Conservation (phyloP, 2,329 filamentous ascomycete genomes). For the Pseudogymnoascus sp. region DNA sequence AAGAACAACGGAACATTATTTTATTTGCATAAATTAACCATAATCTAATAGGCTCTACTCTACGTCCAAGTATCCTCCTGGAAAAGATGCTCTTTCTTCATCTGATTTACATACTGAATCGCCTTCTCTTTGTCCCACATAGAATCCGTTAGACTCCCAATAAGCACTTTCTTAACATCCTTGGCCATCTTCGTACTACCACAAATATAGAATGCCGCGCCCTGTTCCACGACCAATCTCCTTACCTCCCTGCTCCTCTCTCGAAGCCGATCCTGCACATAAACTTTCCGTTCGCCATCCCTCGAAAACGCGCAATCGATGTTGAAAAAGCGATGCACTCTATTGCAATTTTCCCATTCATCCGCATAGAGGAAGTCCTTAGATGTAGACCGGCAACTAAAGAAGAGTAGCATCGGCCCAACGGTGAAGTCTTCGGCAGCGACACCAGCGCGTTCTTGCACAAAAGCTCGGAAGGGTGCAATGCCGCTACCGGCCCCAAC, state of each 20-base stretch:
- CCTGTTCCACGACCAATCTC: conserved; percentile 19
- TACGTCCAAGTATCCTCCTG: too few species aligned
- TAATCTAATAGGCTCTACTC: too few species aligned
- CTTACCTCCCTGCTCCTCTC: conserved; percentile 21
- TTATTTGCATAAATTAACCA: too few species aligned
- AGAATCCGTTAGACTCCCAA: too few species aligned
- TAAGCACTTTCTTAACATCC: too few species aligned
- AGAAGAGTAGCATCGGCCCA: conserved; percentile 24
- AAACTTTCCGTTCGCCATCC: conserved; percentile 19
- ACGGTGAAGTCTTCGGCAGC: conserved; percentile 20
- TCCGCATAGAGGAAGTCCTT: conserved; percentile 19
- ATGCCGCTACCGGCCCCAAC: conserved; percentile 32
- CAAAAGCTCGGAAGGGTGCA: conserved; percentile 19
- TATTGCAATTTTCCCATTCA: conserved; percentile 22
- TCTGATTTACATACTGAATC: too few species aligned
- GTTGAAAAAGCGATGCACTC: conserved; percentile 1
- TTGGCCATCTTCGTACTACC: conserved; percentile 11
- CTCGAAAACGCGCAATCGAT: conserved; percentile 16
- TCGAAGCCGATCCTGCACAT: conserved; percentile 26
- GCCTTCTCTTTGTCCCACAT: too few species aligned
- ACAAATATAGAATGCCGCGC: conserved; percentile 26
- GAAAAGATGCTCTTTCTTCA: too few species aligned
- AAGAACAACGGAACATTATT: too few species aligned
- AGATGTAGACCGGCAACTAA: conserved; percentile 22
- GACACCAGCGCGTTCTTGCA: conserved; percentile 30